phyloP scores from a whole-genome alignment of 148 eudicot species.

The Diospyros lotus region DNA sequence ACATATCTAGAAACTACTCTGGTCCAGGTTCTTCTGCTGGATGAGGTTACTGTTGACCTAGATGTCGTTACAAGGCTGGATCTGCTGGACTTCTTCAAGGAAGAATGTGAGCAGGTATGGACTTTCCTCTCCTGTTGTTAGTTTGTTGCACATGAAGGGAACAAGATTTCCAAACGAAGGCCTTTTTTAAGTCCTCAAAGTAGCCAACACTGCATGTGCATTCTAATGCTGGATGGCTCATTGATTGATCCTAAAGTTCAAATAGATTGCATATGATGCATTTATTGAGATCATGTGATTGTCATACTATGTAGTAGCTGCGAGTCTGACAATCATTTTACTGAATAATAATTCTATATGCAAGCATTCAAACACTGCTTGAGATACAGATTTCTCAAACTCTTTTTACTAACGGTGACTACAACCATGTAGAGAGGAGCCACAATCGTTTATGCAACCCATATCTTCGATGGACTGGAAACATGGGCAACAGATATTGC shows the following conservation, averaged over 20 bases:
- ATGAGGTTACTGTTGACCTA: conserved; percentile 92
- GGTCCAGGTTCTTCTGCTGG: conserved; percentile 81
- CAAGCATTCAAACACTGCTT: background rate
- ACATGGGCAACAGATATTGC: conserved; percentile 95
- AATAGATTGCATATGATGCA: no score
- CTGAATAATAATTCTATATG: background rate
- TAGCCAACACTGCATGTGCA: background rate
- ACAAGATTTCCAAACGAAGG: background rate
- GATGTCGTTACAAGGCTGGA: conserved; percentile 97
- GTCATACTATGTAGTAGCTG: background rate
- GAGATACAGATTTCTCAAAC: background rate
- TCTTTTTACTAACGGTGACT: background rate
- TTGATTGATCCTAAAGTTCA: background rate
- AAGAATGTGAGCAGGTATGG: conserved; percentile 89
- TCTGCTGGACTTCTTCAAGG: conserved; percentile 79
- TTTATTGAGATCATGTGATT: background rate
- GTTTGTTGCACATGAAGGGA: conserved; percentile 10
- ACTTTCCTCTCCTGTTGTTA: conserved; percentile 2
- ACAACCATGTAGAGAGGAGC: conserved; percentile 69
- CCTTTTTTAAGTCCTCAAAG: background rate
- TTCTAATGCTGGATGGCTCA: background rate
- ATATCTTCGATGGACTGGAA: conserved; percentile 94
- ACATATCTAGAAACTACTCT: background rate
- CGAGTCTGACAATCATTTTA: background rate
- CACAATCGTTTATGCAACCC: conserved; percentile 92